These are phyloP conservation scores for Boletus coccyginus DNA, from an alignment of 768 basidiomycete genomes.

Conservation along the genomic window DNA sequence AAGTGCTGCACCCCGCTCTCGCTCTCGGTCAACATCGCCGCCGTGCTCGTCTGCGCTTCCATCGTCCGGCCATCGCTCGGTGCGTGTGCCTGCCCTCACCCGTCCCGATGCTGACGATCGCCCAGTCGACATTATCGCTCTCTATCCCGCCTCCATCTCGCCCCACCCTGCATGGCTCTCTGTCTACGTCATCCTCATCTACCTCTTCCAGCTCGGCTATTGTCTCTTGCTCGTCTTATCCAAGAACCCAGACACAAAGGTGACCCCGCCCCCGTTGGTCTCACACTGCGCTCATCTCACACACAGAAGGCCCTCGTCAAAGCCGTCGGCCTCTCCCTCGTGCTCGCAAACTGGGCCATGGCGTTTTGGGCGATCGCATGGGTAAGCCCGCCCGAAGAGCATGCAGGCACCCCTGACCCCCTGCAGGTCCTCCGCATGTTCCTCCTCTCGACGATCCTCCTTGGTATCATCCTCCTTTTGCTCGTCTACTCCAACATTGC, in stretches of 20 bases:
- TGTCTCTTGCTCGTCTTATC: conserved; percentile 75
- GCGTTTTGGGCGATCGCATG: conserved; percentile 78
- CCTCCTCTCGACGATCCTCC: conserved; percentile 68
- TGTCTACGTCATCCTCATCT: conserved; percentile 59
- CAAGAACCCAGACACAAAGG: conserved; percentile 79
- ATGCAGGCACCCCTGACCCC: neutral
- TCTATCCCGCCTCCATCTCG: conserved; percentile 68
- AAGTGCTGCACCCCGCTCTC: conserved; percentile 86
- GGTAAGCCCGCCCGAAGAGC: conserved; percentile 33
- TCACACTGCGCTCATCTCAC: neutral
- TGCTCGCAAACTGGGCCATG: conserved; percentile 77
- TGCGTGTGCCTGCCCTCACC: conserved; percentile 15
- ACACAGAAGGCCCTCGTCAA: conserved; percentile 62
- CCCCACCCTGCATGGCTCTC: conserved; percentile 59
- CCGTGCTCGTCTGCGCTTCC: conserved; percentile 63
- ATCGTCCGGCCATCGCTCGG: conserved; percentile 66
- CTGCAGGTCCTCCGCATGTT: conserved; percentile 70
- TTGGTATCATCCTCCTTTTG: conserved; percentile 65
- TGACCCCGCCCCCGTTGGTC: conserved; percentile 8
- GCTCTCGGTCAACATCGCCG: conserved; percentile 75
- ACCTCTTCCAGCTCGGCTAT: conserved; percentile 73
- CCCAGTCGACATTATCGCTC: conserved; percentile 47
- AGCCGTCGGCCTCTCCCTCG: conserved; percentile 77
- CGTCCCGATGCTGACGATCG: neutral
- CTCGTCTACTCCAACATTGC: conserved; percentile 79